phyloP scores from a whole-genome alignment of 768 basidiomycete species.

The Rhizopogon roseolus region DNA sequence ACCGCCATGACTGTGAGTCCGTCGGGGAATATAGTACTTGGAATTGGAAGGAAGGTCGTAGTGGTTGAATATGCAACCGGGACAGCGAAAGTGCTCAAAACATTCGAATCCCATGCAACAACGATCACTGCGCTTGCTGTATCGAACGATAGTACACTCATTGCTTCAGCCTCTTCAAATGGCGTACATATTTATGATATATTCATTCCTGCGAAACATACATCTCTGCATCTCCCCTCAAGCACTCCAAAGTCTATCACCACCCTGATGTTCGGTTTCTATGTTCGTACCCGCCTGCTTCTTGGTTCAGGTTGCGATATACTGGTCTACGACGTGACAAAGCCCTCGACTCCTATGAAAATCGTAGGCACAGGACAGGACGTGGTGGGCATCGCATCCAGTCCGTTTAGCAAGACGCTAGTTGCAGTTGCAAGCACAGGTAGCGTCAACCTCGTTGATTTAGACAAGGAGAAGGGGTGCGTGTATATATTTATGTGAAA shows the following conservation, averaged over 20 bases:
- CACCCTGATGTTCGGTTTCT: constrained; percentile 58
- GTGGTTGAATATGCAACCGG: constrained; percentile 42
- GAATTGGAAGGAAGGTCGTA: constrained; percentile 39
- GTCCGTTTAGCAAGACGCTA: constrained; percentile 75
- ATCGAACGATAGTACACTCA: constrained; percentile 51
- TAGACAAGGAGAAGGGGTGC: constrained; percentile 74
- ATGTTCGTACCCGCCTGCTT: constrained; percentile 56
- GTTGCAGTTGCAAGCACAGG: constrained; percentile 54
- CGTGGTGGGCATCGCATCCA: constrained; percentile 55
- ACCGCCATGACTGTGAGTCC: constrained; percentile 28
- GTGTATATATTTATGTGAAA: constrained; percentile 9
- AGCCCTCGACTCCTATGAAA: constrained; percentile 53
- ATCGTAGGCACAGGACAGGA: constrained; percentile 38
- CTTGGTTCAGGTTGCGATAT: constrained; percentile 49
- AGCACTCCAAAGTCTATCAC: constrained; percentile 31
- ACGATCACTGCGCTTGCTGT: constrained; percentile 50
- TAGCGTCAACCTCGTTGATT: constrained; percentile 54
- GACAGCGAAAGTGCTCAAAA: constrained; percentile 37
- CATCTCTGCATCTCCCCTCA: constrained; percentile 43
- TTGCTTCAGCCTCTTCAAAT: constrained; percentile 50
- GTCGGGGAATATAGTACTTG: constrained; percentile 42
- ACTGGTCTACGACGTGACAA: constrained; percentile 57
- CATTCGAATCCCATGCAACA: constrained; percentile 47
- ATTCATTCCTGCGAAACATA: constrained; percentile 41
- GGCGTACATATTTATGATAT: constrained; percentile 61